Conservation (phyloP, 805 yeast species). For the Lachancea dasiensis region DNA sequence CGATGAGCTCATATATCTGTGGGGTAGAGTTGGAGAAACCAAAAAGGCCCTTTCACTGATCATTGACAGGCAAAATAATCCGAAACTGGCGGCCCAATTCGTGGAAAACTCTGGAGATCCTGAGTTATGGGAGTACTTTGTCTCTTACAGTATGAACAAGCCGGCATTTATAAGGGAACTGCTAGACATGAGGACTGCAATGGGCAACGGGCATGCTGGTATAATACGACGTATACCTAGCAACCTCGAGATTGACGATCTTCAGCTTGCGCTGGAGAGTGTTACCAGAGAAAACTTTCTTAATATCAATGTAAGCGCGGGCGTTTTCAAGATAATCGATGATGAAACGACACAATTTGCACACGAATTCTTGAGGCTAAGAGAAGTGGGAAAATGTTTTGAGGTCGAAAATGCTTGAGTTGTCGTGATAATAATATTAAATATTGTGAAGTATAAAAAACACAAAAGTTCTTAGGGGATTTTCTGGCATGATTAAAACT, state of each 20-base stretch:
- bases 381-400: conserved; percentile 29
- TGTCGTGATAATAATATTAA: not conserved
- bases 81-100: conserved; percentile 73
- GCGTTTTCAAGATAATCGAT: conserved; percentile 49
- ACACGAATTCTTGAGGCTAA: conserved; percentile 24
- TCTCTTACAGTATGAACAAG: conserved; percentile 62
- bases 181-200: conserved; percentile 60
- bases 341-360: conserved; percentile 43
- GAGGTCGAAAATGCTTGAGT: not conserved
- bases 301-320: conserved; percentile 45
- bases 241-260: conserved; percentile 56
- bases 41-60: conserved; percentile 70
- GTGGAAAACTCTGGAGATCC: conserved; percentile 61
- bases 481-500: too few relatives aligned
- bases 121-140: conserved; percentile 75
- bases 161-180: conserved; percentile 75
- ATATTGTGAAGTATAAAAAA: not conserved
- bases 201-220: conserved; percentile 55
- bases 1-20: conserved; percentile 72
- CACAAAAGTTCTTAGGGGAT: too few relatives aligned
- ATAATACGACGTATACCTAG: conserved; percentile 61
- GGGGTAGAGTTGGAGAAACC: conserved; percentile 78
- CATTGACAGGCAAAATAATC: conserved; percentile 70
- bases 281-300: conserved; percentile 62
- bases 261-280: conserved; percentile 52